These are phyloP conservation scores for Podospora anserina DNA, from an alignment of 495 filamentous ascomycete genomes.

Conservation along the genomic window DNA sequence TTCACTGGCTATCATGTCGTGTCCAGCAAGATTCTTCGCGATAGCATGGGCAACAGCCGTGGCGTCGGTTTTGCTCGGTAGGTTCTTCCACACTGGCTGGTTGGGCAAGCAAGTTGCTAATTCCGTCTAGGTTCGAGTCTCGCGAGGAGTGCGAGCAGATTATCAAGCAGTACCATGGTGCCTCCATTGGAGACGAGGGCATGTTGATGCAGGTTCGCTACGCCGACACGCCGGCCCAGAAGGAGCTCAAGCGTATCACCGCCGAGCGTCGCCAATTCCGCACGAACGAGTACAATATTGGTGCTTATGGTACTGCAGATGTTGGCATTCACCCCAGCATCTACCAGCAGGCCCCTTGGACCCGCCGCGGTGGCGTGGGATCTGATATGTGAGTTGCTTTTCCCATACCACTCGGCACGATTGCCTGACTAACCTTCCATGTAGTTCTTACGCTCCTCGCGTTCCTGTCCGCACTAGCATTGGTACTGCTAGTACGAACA, in stretches of 20 bases:
- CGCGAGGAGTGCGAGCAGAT: slow-evolving; percentile 85
- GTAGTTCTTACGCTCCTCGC: slow-evolving; percentile 30
- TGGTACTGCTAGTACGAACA: slow-evolving; percentile 17
- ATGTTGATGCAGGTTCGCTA: slow-evolving; percentile 89
- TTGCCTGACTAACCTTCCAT: slow-evolving; percentile 18
- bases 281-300: slow-evolving; percentile 86
- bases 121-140: slow-evolving; percentile 66
- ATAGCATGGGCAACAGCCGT: slow-evolving; percentile 83
- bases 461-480: slow-evolving; percentile 21
- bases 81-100: slow-evolving; percentile 25
- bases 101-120: slow-evolving; percentile 23
- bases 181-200: slow-evolving; percentile 64
- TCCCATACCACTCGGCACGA: too few species aligned
- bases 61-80: slow-evolving; percentile 97
- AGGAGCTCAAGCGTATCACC: slow-evolving; percentile 89
- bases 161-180: slow-evolving; percentile 76
- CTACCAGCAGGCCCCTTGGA: slow-evolving; percentile 38
- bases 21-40: slow-evolving; percentile 89
- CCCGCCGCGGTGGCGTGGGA: slow-evolving; percentile 29
- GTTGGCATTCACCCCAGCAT: slow-evolving; percentile 49
- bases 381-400: slow-evolving; percentile 25
- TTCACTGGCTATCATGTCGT: slow-evolving; percentile 81
- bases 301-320: slow-evolving; percentile 54
- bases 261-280: slow-evolving; percentile 90
- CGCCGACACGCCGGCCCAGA: slow-evolving; percentile 93